A percentile compares a stretch with the other conserved stretches of the same genome.
These are phyloP conservation scores for Ophiosphaerella narmari DNA, from an alignment of 2,329 filamentous ascomycete genomes.

Conservation along the genomic window DNA sequence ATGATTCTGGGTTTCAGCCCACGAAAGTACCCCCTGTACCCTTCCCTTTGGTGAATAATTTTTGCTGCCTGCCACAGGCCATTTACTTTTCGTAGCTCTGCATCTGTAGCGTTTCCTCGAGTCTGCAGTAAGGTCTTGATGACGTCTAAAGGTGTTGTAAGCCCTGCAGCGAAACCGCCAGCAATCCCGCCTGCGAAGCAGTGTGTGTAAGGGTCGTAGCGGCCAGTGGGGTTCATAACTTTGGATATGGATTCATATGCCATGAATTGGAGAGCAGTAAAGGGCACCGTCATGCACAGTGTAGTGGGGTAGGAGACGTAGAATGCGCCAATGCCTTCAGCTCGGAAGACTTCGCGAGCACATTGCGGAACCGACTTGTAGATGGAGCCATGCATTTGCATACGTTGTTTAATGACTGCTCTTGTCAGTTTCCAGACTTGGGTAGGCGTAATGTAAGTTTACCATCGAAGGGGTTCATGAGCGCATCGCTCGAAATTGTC, in stretches of 20 bases:
- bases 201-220: slow-evolving; percentile 92
- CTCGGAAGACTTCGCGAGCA: slow-evolving; percentile 82
- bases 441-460: slow-evolving; percentile 41
- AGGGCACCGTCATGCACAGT: slow-evolving; percentile 96
- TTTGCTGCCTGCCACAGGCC: slow-evolving; percentile 78
- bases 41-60: slow-evolving; percentile 83
- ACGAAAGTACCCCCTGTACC: slow-evolving; percentile 86
- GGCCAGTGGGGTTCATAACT: slow-evolving; percentile 81
- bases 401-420: slow-evolving; percentile 96
- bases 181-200: slow-evolving; percentile 90
- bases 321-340: slow-evolving; percentile 88
- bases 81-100: slow-evolving; percentile 82
- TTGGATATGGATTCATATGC: slow-evolving; percentile 97
- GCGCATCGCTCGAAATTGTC: slow-evolving; percentile 94
- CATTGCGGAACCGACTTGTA: slow-evolving; percentile 88
- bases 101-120: slow-evolving; percentile 78
- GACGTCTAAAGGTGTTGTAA: slow-evolving; percentile 96
- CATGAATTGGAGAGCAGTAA: slow-evolving; percentile 95
- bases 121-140: slow-evolving; percentile 98
- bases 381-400: slow-evolving; percentile 96
- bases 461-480: slow-evolving; percentile 99
- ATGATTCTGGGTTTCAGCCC: slow-evolving; percentile 89
- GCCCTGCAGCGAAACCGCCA: slow-evolving; percentile 87
- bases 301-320: slow-evolving; percentile 99
- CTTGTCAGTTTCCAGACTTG: slow-evolving; percentile 19